A percentile compares a stretch with the other conserved stretches of the same genome.
phyloP scores from a whole-genome alignment of 345 rosid species.

The Raphanus sativus region DNA sequence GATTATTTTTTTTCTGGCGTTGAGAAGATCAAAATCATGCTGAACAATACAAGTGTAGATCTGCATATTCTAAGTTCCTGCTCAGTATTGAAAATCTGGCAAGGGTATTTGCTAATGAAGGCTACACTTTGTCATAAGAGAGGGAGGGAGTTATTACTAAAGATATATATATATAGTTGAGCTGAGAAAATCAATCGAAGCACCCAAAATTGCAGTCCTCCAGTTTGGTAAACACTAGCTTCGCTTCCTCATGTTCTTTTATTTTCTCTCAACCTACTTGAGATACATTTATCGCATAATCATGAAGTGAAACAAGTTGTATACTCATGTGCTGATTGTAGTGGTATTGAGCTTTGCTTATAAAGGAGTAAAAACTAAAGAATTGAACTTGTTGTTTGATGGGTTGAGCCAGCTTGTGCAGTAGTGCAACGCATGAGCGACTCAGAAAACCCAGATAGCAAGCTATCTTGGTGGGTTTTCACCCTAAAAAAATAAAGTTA shows the following conservation, averaged over 20 bases:
- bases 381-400: neutral
- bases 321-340: neutral
- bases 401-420: constrained; percentile 30
- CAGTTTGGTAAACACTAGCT: constrained; percentile 69
- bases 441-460: constrained; percentile 9
- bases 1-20: neutral
- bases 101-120: constrained; percentile 8
- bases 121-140: constrained; percentile 14
- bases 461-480: constrained; percentile 13
- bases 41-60: too few species aligned
- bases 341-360: neutral
- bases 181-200: constrained; percentile 80
- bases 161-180: constrained; percentile 75
- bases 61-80: too few species aligned
- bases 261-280: neutral
- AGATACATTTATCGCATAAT: too few species aligned
- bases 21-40: too few species aligned
- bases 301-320: too few species aligned
- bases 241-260: neutral
- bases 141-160: constrained; percentile 73
- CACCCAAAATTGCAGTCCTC: constrained; percentile 98
- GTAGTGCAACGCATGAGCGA: constrained; percentile 31
- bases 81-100: neutral
- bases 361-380: neutral
- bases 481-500: constrained; percentile 33